Base-by-base conservation (phyloP, 192 early-diverging fungal species). In the Coemansia sp. region DNA sequence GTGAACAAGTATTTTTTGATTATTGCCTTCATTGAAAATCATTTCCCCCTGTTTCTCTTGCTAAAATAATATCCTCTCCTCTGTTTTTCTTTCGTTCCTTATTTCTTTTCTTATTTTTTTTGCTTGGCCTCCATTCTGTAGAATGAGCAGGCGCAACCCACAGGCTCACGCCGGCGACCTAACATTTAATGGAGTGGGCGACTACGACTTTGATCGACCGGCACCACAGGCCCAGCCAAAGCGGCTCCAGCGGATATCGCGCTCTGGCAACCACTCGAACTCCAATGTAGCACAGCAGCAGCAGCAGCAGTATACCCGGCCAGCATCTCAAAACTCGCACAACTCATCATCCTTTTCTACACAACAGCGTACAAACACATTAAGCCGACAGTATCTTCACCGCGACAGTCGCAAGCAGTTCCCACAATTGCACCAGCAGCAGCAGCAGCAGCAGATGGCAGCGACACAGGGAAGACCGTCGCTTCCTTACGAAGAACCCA, bases 231-330 rank as follows among this genome's bases (percentile, higher is more conserved):
- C 61, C n/a, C 71, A 43, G 55, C 71, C 72, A 43, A 79, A 79
- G 59, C 65, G 72, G 13, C 59, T 79, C 35, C 77, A 74, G 58
- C 71, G 77, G n/a, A 45, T 74, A 43, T 71, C 77, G 6, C 71
- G 71, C 25, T 54, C 64, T 7, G 35, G 61, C 38, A 67, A 70
- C 33, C 9, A 25, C 23, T 57, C 55, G 15, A 57, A 15, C 55
- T 38, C 58, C 23, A 42, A 45, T 23, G 50, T 63, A 33, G 25
- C 17, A 4, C 59, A 61, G 42, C 63, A 38, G 14, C 45, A 48
- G 23, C 43, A 49, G 5, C 61, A 62, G 13, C 61, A 62, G 0
- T 40, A 45, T 17, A 52, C 19, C 49, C 49, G 49, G 3, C 49
- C 49, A 23, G 49, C 49, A 20, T 52, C 49, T 11, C 49, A 52